phyloP scores from a whole-genome alignment of 495 filamentous ascomycete species.

The Xylaria longipes region DNA sequence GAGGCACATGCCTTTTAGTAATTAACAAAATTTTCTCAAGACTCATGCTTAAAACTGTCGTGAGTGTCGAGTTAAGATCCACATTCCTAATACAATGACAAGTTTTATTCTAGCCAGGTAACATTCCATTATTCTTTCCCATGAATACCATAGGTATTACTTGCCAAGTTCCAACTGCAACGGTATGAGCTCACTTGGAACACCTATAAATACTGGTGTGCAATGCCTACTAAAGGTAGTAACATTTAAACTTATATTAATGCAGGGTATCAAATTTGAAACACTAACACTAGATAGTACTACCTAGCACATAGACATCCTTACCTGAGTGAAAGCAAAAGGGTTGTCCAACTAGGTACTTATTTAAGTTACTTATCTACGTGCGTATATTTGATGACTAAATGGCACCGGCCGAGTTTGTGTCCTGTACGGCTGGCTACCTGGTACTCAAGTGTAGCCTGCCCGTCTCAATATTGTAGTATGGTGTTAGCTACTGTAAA shows the following conservation, averaged over 20 bases:
- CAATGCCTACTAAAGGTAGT: background rate
- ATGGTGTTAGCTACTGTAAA: background rate
- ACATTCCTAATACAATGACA: background rate
- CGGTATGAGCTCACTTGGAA: background rate
- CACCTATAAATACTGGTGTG: background rate
- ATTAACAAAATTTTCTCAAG: too few species aligned
- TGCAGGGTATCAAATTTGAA: background rate
- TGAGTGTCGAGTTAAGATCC: background rate
- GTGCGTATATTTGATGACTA: background rate
- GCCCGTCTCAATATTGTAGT: background rate
- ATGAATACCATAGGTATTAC: background rate
- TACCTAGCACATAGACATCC: background rate
- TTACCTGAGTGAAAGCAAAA: background rate
- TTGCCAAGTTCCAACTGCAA: background rate
- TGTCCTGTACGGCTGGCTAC: background rate
- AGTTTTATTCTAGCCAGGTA: background rate
- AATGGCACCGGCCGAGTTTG: background rate
- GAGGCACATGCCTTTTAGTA: too few species aligned
- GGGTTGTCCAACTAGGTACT: background rate
- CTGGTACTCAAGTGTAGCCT: background rate
- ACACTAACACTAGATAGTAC: background rate
- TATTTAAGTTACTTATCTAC: background rate
- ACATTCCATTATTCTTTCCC: background rate
- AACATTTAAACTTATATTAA: background rate
- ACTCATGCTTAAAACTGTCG: background rate